phyloP scores from a whole-genome alignment of 306 rosid genomes.

The Castanea sativa region DNA sequence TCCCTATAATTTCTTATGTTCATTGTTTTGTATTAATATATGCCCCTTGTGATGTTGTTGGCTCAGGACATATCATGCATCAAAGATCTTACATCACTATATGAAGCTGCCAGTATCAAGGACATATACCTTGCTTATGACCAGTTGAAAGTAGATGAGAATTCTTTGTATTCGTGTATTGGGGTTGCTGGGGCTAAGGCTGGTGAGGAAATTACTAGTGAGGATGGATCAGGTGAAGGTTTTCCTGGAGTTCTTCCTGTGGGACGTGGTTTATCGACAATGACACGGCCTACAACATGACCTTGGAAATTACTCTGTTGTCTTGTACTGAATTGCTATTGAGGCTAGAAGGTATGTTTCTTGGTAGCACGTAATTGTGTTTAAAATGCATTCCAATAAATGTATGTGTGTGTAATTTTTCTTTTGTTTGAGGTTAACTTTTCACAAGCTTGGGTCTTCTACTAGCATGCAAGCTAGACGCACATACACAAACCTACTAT shows the following conservation, averaged over 20 bases:
- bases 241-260: slow-evolving; percentile 71
- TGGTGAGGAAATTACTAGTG: slow-evolving; percentile 62
- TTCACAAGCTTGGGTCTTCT: too few species aligned
- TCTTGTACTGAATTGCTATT: background rate
- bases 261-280: slow-evolving; percentile 95
- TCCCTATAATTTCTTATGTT: background rate
- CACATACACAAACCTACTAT: too few species aligned
- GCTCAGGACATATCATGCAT: slow-evolving; percentile 93
- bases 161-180: slow-evolving; percentile 79
- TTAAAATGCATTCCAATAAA: background rate
- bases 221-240: slow-evolving; percentile 56
- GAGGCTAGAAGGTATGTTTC: background rate
- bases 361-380: background rate
- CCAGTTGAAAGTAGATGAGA: slow-evolving; percentile 84
- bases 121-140: slow-evolving; percentile 82
- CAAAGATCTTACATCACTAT: slow-evolving; percentile 71
- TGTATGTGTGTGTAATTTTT: background rate
- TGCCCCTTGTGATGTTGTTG: slow-evolving; percentile 26
- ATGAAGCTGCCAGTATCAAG: slow-evolving; percentile 78
- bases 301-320: slow-evolving; percentile 11
- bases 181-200: slow-evolving; percentile 93
- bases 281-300: slow-evolving; percentile 94
- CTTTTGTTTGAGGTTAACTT: too few species aligned
- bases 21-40: slow-evolving; percentile 15
- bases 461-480: too few species aligned